Base-by-base conservation (phyloP, 2,329 filamentous ascomycete species). In the Xylaria sp. region DNA sequence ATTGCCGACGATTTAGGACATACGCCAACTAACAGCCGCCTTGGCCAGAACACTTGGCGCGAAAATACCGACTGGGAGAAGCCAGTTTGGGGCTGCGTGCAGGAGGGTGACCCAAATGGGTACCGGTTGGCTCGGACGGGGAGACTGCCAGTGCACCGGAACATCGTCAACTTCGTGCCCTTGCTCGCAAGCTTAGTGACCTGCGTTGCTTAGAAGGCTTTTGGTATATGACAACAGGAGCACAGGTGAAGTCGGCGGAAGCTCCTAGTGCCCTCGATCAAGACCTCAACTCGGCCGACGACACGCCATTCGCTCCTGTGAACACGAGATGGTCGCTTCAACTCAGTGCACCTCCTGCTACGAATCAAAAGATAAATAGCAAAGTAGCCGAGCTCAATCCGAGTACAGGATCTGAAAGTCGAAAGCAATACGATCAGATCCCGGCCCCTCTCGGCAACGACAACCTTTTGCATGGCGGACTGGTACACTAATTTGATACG, bases 11-110 rank as follows among this genome's bases (percentile, higher is more conserved):
- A 31, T 4, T 9, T 5, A 31, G 9, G 9, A 38, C 35, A 31
- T 9, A 31, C 9, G 5, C 28, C 11, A 5, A 38, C 54, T 28
- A 37, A 31, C 6, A 49, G 59, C 38, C n/a, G n/a, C 9, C 25
- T 49, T 2, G 23, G 31, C 1, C 21, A 33, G 25, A 45, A 62
- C 9, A 43, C 40, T 17, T 72, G 70, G 71, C 67, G 61, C 2
- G 65, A 69, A 1, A 45, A 56, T 33, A 63, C 65, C 0, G 76
- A 80, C 28, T 79, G 75, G 75, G 78, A 80, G 23, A 73, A 72
- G 6, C 78, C 78, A 1, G 76, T 80, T 21, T 80, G 75, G 74
- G 78, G 77, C 28, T 80, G 78, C 78, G 43, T 0, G 62, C 70
- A 0, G 51, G 67, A 0, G 47, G 38, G 0, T 35, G 59, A 0